These are phyloP conservation scores for Populus tremula DNA, from an alignment of 345 rosid genomes.

Conservation along the genomic window DNA sequence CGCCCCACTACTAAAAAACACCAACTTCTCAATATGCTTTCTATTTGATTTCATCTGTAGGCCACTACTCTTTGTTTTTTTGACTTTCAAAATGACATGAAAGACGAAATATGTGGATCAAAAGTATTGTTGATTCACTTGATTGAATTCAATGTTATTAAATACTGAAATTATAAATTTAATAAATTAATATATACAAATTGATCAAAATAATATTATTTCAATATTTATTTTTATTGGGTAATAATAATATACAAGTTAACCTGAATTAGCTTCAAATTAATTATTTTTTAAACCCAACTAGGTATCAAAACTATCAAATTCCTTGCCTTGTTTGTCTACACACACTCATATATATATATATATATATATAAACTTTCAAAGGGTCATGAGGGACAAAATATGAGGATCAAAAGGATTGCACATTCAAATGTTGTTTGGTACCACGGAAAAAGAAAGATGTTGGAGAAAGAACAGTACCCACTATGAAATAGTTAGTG, in stretches of 20 bases:
- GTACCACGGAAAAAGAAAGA: conserved; percentile 15
- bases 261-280: too few species aligned
- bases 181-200: too few species aligned
- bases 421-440: conserved; percentile 11
- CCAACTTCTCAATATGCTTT: conserved; percentile 21
- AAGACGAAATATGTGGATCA: conserved; percentile 44
- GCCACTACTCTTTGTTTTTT: conserved; percentile 32
- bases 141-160: too few species aligned
- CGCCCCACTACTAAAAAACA: conserved; percentile 8
- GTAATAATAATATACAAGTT: too few species aligned
- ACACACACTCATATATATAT: too few species aligned
- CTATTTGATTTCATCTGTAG: conserved; percentile 35
- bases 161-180: too few species aligned
- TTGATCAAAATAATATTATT: too few species aligned
- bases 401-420: conserved; percentile 38
- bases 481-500: conserved; percentile 1
- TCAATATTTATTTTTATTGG: too few species aligned
- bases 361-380: conserved; percentile 11
- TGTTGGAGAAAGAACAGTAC: not conserved
- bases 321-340: not conserved
- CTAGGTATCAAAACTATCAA: too few species aligned
- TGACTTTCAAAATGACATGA: conserved; percentile 38
- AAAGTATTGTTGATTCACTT: conserved; percentile 4
- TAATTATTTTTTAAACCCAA: not conserved
- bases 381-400: conserved; percentile 40